A percentile compares a stretch with the other conserved stretches of the same genome.
These are phyloP conservation scores for Ophioceras dolichostomum DNA, from an alignment of 2,329 filamentous ascomycete species.

Conservation along the genomic window DNA sequence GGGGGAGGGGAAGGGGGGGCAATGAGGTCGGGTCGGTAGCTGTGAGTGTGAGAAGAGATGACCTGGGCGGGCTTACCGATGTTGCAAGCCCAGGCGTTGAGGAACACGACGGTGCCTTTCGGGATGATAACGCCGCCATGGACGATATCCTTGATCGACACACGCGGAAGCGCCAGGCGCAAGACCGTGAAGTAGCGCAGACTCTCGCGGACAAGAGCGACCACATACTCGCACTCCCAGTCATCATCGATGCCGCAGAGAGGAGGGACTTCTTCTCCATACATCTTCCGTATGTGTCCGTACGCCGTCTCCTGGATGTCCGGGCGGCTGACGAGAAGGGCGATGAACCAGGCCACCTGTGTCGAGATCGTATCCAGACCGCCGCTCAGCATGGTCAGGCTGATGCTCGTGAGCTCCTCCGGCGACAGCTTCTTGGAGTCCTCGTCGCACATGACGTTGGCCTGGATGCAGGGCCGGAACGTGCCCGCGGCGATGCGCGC, in stretches of 20 bases:
- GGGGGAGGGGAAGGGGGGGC: too few relatives aligned
- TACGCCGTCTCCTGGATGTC: conserved; percentile 51
- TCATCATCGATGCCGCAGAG: conserved; percentile 50
- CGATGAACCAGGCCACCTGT: conserved; percentile 52
- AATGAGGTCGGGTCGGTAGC: too few relatives aligned
- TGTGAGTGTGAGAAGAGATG: too few relatives aligned
- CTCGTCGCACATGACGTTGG: conserved; percentile 8
- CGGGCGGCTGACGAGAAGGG: conserved; percentile 42
- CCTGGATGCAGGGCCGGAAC: conserved; percentile 16
- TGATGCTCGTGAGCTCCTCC: conserved; percentile 59
- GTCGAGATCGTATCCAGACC: conserved; percentile 57
- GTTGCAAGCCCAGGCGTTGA: conserved; percentile 28
- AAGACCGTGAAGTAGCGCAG: conserved; percentile 52
- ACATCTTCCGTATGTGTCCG: conserved; percentile 41
- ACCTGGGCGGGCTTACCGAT: not conserved
- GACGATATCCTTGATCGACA: conserved; percentile 44
- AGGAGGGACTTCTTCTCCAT: conserved; percentile 21
- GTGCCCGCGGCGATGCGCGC: conserved; percentile 14
- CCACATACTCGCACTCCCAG: conserved; percentile 50
- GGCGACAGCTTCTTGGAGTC: not conserved
- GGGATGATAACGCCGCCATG: conserved; percentile 48
- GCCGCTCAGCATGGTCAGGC: conserved; percentile 56
- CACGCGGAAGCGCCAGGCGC: conserved; percentile 47
- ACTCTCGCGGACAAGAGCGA: conserved; percentile 50
- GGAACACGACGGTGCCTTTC: conserved; percentile 49